phyloP scores from a whole-genome alignment of 345 rosid species.

The Gossypium bickii region DNA sequence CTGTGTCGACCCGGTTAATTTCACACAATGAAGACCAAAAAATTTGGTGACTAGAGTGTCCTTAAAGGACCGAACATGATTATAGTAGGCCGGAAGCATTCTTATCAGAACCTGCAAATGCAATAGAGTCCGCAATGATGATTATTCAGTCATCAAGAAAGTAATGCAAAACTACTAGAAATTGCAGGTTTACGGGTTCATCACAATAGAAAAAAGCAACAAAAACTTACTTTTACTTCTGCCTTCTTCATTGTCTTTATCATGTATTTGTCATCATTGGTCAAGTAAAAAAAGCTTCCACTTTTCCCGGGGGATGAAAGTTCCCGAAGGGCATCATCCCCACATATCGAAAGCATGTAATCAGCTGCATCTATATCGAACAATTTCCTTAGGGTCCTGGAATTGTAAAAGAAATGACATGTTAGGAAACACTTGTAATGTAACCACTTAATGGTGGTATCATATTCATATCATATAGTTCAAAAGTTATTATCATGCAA shows the following conservation, averaged over 20 bases:
- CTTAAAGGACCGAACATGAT: conserved; percentile 83
- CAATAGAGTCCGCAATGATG: conserved; percentile 5
- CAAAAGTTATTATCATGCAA: background rate
- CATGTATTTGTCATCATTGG: conserved; percentile 93
- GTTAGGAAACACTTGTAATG: conserved; percentile 11
- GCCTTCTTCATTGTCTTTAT: conserved; percentile 96
- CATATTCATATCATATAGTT: background rate
- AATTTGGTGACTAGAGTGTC: conserved; percentile 91
- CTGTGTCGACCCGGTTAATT: conserved; percentile 68
- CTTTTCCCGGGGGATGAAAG: conserved; percentile 98
- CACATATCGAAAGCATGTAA: conserved; percentile 94
- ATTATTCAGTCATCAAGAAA: background rate
- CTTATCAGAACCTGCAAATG: conserved; percentile 81
- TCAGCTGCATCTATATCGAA: conserved; percentile 93
- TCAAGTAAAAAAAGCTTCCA: conserved; percentile 92
- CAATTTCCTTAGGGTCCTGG: conserved; percentile 90
- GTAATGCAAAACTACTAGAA: background rate
- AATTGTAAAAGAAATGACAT: conserved; percentile 6
- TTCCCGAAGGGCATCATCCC: conserved; percentile 93
- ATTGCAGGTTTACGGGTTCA: background rate
- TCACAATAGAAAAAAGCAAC: background rate
- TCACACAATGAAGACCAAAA: conserved; percentile 95
- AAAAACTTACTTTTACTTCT: conserved; percentile 68
- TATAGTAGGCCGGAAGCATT: conserved; percentile 93
- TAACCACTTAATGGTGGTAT: background rate